phyloP scores from a whole-genome alignment of 2,329 filamentous ascomycete species.

The Colletotrichum liriopes region DNA sequence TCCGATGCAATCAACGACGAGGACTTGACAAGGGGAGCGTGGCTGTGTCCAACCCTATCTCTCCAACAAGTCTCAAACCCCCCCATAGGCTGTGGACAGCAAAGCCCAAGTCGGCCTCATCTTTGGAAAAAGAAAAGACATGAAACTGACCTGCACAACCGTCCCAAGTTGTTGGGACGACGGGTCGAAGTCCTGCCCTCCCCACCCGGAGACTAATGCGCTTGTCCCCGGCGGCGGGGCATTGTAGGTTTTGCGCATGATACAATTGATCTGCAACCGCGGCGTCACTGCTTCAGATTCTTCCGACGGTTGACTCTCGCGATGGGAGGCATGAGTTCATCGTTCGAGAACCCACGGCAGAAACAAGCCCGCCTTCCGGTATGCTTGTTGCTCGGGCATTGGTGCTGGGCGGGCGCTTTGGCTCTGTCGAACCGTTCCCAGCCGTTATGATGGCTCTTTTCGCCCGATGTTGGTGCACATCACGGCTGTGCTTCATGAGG shows the following conservation, averaged over 20 bases:
- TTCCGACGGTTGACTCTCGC: constrained; percentile 15
- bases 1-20: constrained; percentile 4
- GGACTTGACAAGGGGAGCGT: constrained; percentile 15
- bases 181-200: constrained; percentile 19
- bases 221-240: constrained; percentile 15
- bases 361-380: constrained; percentile 7
- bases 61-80: constrained; percentile 8
- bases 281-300: constrained; percentile 40
- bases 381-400: constrained; percentile 4
- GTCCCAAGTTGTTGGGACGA: constrained; percentile 39
- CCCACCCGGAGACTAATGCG: constrained; percentile 22
- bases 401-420: constrained; percentile 3
- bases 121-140: background rate
- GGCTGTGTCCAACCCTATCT: constrained; percentile 15
- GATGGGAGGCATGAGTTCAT: constrained; percentile 22
- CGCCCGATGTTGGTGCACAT: constrained; percentile 20
- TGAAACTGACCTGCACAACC: constrained; percentile 35
- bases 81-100: constrained; percentile 22
- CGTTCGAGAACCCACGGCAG: constrained; percentile 29
- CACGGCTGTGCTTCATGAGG: constrained; percentile 25
- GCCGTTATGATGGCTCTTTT: background rate
- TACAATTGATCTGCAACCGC: constrained; percentile 41
- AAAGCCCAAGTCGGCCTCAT: constrained; percentile 27
- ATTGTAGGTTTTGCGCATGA: constrained; percentile 39
- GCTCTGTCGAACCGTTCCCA: constrained; percentile 23